These are phyloP conservation scores for Ogataea parapolymorpha DNA, from an alignment of 805 yeast species.

Conservation along the genomic window DNA sequence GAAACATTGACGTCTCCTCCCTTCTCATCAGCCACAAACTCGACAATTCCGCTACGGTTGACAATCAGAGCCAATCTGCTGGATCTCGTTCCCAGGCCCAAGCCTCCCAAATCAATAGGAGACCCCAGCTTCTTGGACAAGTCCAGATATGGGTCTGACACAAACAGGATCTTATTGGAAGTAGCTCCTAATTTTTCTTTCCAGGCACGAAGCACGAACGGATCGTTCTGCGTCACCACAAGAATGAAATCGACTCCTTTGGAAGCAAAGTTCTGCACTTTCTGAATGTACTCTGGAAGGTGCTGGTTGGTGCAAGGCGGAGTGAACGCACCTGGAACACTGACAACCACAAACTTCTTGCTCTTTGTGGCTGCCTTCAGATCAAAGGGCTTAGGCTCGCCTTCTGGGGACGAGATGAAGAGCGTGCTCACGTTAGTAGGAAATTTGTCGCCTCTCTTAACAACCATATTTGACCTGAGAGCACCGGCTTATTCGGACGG, in stretches of 20 bases:
- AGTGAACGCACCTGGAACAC: slow-evolving; percentile 87
- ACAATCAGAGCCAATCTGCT: slow-evolving; percentile 67
- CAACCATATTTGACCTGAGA: slow-evolving; percentile 4
- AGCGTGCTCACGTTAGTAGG: slow-evolving; percentile 34
- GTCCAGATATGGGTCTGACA: slow-evolving; percentile 56
- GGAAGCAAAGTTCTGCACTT: slow-evolving; percentile 46
- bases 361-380: slow-evolving; percentile 32
- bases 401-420: slow-evolving; percentile 35
- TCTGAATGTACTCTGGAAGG: slow-evolving; percentile 61
- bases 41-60: slow-evolving; percentile 41
- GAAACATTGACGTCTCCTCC: slow-evolving; percentile 30
- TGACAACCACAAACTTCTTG: slow-evolving; percentile 63
- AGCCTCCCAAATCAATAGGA: slow-evolving; percentile 48
- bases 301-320: slow-evolving; percentile 75
- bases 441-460: slow-evolving; percentile 32
- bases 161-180: slow-evolving; percentile 48
- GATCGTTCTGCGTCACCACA: slow-evolving; percentile 65
- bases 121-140: slow-evolving; percentile 60
- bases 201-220: slow-evolving; percentile 72
- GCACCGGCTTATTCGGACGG: too few species aligned
- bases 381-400: slow-evolving; percentile 35
- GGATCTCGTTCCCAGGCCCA: slow-evolving; percentile 57
- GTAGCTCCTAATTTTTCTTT: slow-evolving; percentile 43
- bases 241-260: slow-evolving; percentile 64
- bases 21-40: slow-evolving; percentile 27